Conservation (phyloP, 495 filamentous ascomycete species). For the Xylaria cubensis region DNA sequence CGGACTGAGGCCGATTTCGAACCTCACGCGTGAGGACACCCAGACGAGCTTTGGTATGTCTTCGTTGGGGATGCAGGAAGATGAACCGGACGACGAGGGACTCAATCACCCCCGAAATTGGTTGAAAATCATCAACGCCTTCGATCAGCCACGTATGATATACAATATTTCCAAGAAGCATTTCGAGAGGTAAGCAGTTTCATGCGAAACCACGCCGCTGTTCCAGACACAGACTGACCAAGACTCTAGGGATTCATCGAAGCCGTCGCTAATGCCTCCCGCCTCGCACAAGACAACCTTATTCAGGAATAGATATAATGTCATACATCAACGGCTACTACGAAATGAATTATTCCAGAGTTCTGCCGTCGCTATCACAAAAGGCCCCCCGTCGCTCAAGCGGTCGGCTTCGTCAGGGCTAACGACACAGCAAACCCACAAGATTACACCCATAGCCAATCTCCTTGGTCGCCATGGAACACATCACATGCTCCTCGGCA, state of each 20-base stretch:
- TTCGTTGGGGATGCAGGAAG: constrained; percentile 64
- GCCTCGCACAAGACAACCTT: constrained; percentile 81
- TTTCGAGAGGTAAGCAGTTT: constrained; percentile 71
- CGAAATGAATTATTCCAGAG: constrained; percentile 93
- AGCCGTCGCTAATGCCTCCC: constrained; percentile 78
- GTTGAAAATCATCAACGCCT: constrained; percentile 79
- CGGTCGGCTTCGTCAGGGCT: constrained; percentile 61
- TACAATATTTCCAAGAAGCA: constrained; percentile 91
- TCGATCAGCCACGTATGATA: constrained; percentile 82
- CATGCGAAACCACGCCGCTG: neutral
- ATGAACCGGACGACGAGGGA: constrained; percentile 63
- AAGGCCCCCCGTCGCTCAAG: constrained; percentile 53
- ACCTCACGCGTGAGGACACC: constrained; percentile 60
- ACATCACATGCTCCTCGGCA: constrained; percentile 84
- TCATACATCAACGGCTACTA: constrained; percentile 88
- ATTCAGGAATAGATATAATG: constrained; percentile 87
- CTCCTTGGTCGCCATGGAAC: constrained; percentile 86
- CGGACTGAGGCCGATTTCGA: constrained; percentile 48
- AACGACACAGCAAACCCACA: constrained; percentile 70
- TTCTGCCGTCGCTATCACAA: constrained; percentile 64
- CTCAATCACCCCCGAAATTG: constrained; percentile 72
- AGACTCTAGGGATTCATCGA: constrained; percentile 58
- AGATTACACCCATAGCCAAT: constrained; percentile 91
- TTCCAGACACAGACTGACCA: constrained; percentile 11
- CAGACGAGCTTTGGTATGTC: constrained; percentile 70